Evolutionary conservation across 2,329 filamentous ascomycete genomes (phyloP).

Genomic region (Penicillium hordei): DNA sequence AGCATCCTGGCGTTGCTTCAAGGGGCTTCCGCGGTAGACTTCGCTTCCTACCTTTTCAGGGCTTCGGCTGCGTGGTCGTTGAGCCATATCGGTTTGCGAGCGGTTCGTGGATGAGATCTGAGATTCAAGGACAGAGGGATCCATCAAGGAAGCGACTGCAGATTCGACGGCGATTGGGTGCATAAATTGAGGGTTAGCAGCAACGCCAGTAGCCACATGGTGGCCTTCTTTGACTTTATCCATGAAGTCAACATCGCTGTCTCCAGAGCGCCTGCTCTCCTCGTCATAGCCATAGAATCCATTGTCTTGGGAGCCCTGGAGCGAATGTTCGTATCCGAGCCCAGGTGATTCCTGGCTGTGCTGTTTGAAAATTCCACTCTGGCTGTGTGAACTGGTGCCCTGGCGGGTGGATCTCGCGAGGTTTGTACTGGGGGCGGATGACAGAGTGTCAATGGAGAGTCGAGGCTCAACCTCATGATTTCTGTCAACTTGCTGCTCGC

Average conservation of each 20-base stretch:
- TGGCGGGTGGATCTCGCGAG: conserved; percentile 56
- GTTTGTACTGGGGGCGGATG: conserved; percentile 59
- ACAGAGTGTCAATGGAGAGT: conserved; percentile 59
- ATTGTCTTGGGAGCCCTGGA: conserved; percentile 28
- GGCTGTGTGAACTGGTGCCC: conserved; percentile 53
- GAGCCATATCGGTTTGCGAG: conserved; percentile 43
- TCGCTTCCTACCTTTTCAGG: conserved; percentile 28
- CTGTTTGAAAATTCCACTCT: conserved; percentile 51
- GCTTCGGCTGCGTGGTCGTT: conserved; percentile 37
- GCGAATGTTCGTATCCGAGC: conserved; percentile 41
- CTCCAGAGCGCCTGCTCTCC: conserved; percentile 55
- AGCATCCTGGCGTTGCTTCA: conserved; percentile 45
- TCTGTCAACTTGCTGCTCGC: conserved; percentile 44
- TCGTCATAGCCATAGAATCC: conserved; percentile 45
- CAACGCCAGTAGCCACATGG: conserved; percentile 67
- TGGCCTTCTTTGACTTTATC: conserved; percentile 64
- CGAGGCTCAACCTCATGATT: conserved; percentile 53
- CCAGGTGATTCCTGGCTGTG: conserved; percentile 36
- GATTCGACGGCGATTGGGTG: conserved; percentile 78
- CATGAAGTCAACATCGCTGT: conserved; percentile 57
- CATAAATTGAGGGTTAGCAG: conserved; percentile 73
- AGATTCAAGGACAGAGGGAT: conserved; percentile 72
- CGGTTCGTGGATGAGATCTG: conserved; percentile 52
- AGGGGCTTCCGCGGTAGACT: conserved; percentile 44
- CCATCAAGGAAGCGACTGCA: conserved; percentile 84